Base-by-base conservation (phyloP, 306 rosid genomes). In the Rosa rugosa region DNA sequence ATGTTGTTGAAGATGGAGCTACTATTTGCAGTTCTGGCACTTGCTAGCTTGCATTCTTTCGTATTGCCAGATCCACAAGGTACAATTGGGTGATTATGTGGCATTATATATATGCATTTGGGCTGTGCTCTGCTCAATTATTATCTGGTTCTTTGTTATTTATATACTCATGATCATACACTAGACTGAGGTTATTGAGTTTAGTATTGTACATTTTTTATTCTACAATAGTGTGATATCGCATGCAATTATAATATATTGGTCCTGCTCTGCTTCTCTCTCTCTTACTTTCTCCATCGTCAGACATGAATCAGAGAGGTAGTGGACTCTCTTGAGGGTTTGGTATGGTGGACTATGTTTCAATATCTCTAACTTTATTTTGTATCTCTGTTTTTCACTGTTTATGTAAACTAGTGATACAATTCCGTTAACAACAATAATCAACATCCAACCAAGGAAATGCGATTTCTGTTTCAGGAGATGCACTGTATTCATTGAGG, bases 61-160 rank as follows among this genome's bases (percentile, higher is more conserved):
- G 99, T 76, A 42, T 46, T 86, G 77, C 68, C 97, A 70, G 97
- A 95, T 87, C 5, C 60, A 25, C 97, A 95, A 93, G 99, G 99
- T 95, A 90, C 53, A 45, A 11, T 56, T 57, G 57, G 44, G 27
- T 63, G 34, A 44, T 72, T 34, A 0, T 44, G 50, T 53, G 66
- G 34, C 36, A 36, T 40, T 73, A 40, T 44, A 66, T 56, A 66
- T 6, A 38, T 4, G 79, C 34, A 22, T 63, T 45, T 23, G 77
- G 69, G 42, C 18, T 42, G 40, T 56, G 23, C 67, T 74, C 27
- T 56, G 68, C 78, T 41, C 56, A 14, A 75, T 36, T 23, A 38
- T 75, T 11, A 57, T 75, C 54, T 14, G 5, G 1, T 57, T 8
- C 44, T 42, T 42, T 42, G 18, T 17, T 73, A 31, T 41, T 23